These are phyloP conservation scores for Termitomyces sp. DNA, from an alignment of 768 basidiomycete genomes.

Conservation along the genomic window DNA sequence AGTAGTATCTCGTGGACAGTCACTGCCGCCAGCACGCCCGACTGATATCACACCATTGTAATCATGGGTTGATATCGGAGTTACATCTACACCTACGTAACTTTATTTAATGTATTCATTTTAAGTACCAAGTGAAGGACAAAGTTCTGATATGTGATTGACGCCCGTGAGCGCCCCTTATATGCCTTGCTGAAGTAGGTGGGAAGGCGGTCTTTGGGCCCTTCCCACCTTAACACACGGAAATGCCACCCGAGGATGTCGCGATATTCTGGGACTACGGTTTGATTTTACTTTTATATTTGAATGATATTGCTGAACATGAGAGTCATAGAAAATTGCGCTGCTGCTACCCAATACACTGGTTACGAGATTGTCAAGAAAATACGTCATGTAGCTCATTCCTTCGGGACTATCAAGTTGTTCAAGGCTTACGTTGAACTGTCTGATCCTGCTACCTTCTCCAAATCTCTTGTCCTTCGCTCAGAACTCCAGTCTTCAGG, in stretches of 20 bases:
- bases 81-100: no score
- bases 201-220: neutral
- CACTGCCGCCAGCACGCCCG: no score
- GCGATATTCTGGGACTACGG: slow-evolving; percentile 44
- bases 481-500: slow-evolving; percentile 48
- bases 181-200: neutral
- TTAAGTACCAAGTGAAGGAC: neutral
- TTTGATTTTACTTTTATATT: neutral
- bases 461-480: slow-evolving; percentile 32
- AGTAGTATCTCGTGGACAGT: no score
- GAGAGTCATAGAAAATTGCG: slow-evolving; percentile 40
- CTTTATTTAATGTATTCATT: neutral
- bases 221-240: neutral
- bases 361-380: slow-evolving; percentile 43
- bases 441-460: slow-evolving; percentile 25
- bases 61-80: no score
- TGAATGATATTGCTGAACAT: neutral
- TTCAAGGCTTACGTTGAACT: slow-evolving; percentile 58
- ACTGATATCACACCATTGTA: no score
- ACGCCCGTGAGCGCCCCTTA: neutral
- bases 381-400: slow-evolving; percentile 43
- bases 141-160: neutral
- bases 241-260: slow-evolving; percentile 24
- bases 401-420: slow-evolving; percentile 43
- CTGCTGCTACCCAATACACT: slow-evolving; percentile 31